Base-by-base conservation (phyloP, 176 grass and related monocot genomes). In the Oryza glaberrima region DNA sequence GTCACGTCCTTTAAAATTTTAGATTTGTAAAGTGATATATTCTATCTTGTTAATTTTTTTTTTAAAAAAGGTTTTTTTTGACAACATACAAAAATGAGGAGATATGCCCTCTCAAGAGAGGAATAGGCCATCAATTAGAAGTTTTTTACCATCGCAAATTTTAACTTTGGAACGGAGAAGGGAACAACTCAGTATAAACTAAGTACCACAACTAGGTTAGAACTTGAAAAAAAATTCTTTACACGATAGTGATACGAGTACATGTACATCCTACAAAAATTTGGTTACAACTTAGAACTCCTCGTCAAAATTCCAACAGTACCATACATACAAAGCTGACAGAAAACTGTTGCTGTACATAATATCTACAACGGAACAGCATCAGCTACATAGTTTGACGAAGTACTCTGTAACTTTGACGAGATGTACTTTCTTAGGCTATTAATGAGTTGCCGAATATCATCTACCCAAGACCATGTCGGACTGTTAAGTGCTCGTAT, bases 401-500 rank as follows among this genome's bases (percentile, higher is more conserved):
- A 76, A 68, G 83, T 73, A 65, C 72, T 82, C 61, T 75, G 87
- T 43, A 94, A 48, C 76, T 87, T 90, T 77, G 71, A 60, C 32
- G 79, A 80, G 20, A 95, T 48, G 67, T 36, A 46, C n/a, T 81
- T 89, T 72, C 68, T 93, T 48, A 95, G 28, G 38, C 82, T 41
- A 72, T 89, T 34, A 6, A 94, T 12, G 16, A 92, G 72, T 11
- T 98, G 91, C 5, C 45, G 58, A 48, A 95, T 38, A 81, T 98
- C 93, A 23, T 98, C 84, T 67, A 69, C 47, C 89, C 77, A 85
- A 76, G 93, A 98, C 93, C 96, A 98, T 63, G 91, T 94, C 3
- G 96, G 96, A 13, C 83, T n/a, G 25, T 95, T 98, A 26, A 98
- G 87, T 30, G 96, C 96, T 54, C 96, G 91, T 80, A 98, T 84